Base-by-base conservation (phyloP, 129 eudicot species). In the Chrysanthemum seticuspe region DNA sequence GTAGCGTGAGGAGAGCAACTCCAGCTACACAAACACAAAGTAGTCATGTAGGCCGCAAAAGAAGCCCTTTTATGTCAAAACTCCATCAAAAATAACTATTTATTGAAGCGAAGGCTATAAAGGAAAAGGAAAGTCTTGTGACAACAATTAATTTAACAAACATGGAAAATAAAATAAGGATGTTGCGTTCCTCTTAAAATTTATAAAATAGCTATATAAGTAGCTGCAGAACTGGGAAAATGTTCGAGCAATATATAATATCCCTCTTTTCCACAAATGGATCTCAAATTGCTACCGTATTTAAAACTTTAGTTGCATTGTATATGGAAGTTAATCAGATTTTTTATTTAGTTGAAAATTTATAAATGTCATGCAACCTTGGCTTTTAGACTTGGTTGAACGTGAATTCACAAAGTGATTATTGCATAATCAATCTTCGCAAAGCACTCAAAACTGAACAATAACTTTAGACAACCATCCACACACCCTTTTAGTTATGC, bases 261-360 rank as follows among this genome's bases (percentile, higher is more conserved):
- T 61, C 23, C 68, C 63, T 18, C 4, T 47, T 23, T 58, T 67
- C 74, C 15, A 67, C 47, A 56, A 10, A 75, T 19, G 73, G 73
- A 7, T 47, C 55, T 31, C 65, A 23, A 21, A 34, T 47, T 49
- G 29, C 16, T 34, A 40, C 47, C 47, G 2, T 40, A 40, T 6
- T 40, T 6, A 40, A 6, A 40, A 40, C 10, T 40, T 40, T 8
- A 40, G 47, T 40, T 40, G 47, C 6, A 40, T 40, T 40, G 47
- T 40, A 40, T 1, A 40, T 40, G 7, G n/a, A 19, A 36, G 23
- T 54, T 40, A 7, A 40, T 40, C 47, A 40, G 58, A 45, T 12
- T 9, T 36, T 21, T 15, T 27, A 0, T 18, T 61, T 62, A n/a
- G 16, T 3, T 25, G 18, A 66, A 66, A 55, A 6, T 54, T n/a